phyloP scores from a whole-genome alignment of 805 yeast genomes.

The Tetrapisispora namnaoensis region DNA sequence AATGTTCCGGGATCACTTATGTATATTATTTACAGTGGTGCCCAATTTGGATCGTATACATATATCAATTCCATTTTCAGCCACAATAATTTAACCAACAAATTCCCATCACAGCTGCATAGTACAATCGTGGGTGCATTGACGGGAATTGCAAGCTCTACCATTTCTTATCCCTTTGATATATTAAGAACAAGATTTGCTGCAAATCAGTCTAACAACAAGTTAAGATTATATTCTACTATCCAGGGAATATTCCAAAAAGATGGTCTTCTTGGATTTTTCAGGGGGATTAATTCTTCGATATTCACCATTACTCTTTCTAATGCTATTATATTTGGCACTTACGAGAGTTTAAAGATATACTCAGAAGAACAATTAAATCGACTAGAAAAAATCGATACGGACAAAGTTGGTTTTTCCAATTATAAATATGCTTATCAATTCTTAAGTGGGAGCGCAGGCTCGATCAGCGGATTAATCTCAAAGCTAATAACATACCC shows the following conservation, averaged over 20 bases:
- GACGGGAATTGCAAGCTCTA: conserved; percentile 69
- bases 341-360: conserved; percentile 40
- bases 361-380: conserved; percentile 28
- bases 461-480: conserved; percentile 58
- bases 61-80: conserved; percentile 36
- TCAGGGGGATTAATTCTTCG: conserved; percentile 40
- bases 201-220: conserved; percentile 38
- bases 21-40: conserved; percentile 77
- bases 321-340: conserved; percentile 67
- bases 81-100: background rate
- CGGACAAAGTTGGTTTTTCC: background rate
- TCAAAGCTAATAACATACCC: conserved; percentile 78
- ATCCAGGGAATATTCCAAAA: conserved; percentile 26
- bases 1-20: conserved; percentile 84
- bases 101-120: conserved; percentile 22
- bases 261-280: conserved; percentile 41
- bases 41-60: conserved; percentile 71
- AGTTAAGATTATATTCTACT: conserved; percentile 17
- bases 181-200: conserved; percentile 79
- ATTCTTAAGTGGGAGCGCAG: conserved; percentile 51
- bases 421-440: background rate
- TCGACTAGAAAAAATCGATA: background rate
- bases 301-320: conserved; percentile 56
- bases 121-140: conserved; percentile 56
- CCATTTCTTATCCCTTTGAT: conserved; percentile 80